Percentiles rank a stretch among this genome's conserved stretches.
Conservation (phyloP, 1,139 yeast genomes). For the Suhomyces kunorum region DNA sequence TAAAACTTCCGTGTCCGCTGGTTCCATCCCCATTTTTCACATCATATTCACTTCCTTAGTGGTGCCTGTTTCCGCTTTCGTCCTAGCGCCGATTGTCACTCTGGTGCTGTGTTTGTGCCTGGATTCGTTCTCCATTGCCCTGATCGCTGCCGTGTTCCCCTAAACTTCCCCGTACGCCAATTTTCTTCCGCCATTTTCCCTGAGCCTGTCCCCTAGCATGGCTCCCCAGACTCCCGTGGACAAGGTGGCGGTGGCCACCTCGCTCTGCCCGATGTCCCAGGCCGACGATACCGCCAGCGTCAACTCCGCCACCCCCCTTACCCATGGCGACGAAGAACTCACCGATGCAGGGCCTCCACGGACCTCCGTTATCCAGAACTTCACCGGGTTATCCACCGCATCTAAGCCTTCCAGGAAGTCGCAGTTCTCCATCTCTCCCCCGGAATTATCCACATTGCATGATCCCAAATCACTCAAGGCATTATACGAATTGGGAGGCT, state of each 20-base stretch:
- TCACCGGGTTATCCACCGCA: constrained; percentile 10
- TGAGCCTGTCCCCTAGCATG: constrained; percentile 7
- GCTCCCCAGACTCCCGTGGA: constrained; percentile 14
- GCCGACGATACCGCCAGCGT: constrained; percentile 8
- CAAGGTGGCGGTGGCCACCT: constrained; percentile 10
- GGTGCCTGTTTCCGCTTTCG: too few relatives aligned
- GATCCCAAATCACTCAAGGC: constrained; percentile 54
- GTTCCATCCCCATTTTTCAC: too few relatives aligned
- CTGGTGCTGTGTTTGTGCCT: too few relatives aligned
- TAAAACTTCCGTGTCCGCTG: too few relatives aligned
- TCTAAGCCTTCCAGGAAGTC: constrained; percentile 5
- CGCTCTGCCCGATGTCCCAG: constrained; percentile 5
- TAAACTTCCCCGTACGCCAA: too few relatives aligned
- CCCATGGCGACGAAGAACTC: constrained; percentile 9
- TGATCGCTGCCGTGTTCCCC: too few relatives aligned
- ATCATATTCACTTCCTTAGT: too few relatives aligned
- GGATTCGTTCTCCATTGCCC: too few relatives aligned
- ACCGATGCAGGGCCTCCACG: constrained; percentile 3
- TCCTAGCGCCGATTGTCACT: too few relatives aligned
- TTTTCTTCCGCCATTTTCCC: too few relatives aligned
- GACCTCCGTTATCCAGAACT: constrained; percentile 8
- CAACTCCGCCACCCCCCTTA: constrained; percentile 19
- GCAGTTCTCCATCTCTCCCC: constrained; percentile 20
- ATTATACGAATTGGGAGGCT: constrained; percentile 47
- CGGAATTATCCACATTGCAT: constrained; percentile 44